Base-by-base conservation (phyloP, 306 rosid species). In the Quercus engelmannii region DNA sequence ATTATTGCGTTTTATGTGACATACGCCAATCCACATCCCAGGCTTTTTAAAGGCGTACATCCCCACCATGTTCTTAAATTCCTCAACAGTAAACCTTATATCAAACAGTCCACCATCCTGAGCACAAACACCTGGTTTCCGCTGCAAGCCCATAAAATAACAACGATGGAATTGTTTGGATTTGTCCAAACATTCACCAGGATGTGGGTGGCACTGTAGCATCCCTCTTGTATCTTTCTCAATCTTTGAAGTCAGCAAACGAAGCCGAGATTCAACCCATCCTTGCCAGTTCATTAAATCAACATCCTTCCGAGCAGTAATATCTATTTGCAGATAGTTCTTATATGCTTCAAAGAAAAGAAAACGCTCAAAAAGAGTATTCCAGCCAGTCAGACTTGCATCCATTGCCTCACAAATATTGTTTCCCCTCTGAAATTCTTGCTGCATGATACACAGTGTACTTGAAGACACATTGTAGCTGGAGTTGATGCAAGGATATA, bases 401-500 rank as follows among this genome's bases (percentile, higher is more conserved):
- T 62, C 68, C 15, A 62, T 62, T 3, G 21, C 15, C 25, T 49
- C 41, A 14, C 76, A 72, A 14, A 72, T 72, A 1, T 52, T 1
- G n/a, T 72, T 15, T 26, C 76, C 76, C 25, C 62, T 52, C 21
- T 72, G 62, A 7, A 72, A 52, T 18, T 72, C 63, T 28, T 52
- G 23, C 43, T 3, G 30, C 77, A 56, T 55, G 9, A 55, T 43
- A 30, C 19, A 18, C 10, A 74, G 17, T 11, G 77, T 74, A 19
- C 77, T 74, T 1, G 15, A 56, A 18, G 77, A 74, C 17, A 74
- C 77, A 18, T 55, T 74, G 67, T 74, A 55, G 19, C 67, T 55
- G 2, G 77, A 74, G 65, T 74, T 74, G 64, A 8, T 74, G 30
- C 19, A 72, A 55, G 76, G 76, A 72, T 52, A 72, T 15, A 43